Evolutionary conservation across 176 grass and related monocot genomes (phyloP).

Genomic region (Pontederia paniculata): DNA sequence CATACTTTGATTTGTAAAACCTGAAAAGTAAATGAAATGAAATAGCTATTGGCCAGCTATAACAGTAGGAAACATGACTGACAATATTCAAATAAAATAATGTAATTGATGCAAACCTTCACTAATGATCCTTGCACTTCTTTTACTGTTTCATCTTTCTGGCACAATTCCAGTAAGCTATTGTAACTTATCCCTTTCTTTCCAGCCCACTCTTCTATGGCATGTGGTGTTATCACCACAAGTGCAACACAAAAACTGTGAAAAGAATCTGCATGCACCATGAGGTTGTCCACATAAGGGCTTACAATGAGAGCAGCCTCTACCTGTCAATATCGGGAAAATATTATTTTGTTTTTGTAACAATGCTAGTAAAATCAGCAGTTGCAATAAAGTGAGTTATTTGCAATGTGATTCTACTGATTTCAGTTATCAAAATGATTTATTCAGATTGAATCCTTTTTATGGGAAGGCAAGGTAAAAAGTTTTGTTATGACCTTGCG

Average conservation of each 20-base stretch:
- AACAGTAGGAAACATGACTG: no score
- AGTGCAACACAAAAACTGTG: slow-evolving; percentile 68
- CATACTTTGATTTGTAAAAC: no score
- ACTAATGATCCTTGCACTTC: slow-evolving; percentile 63
- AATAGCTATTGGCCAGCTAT: no score
- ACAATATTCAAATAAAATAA: not conserved
- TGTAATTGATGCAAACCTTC: slow-evolving; percentile 35
- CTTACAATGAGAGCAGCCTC: slow-evolving; percentile 57
- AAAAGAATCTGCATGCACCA: slow-evolving; percentile 77
- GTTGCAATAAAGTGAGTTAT: no score
- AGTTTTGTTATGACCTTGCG: no score
- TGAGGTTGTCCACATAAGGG: slow-evolving; percentile 76
- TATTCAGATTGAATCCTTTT: no score
- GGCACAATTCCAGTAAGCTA: slow-evolving; percentile 45
- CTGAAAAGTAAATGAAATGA: no score
- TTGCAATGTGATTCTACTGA: no score
- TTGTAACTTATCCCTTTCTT: slow-evolving; percentile 36
- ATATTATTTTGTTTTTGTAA: not conserved
- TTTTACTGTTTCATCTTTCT: slow-evolving; percentile 60
- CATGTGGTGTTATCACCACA: slow-evolving; percentile 32
- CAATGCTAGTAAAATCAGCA: not conserved
- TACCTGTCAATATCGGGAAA: slow-evolving; percentile 38
- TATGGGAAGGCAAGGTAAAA: no score
- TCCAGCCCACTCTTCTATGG: slow-evolving; percentile 63
- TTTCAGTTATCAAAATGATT: no score